These are phyloP conservation scores for Urochloa ruziziensis DNA, from an alignment of 176 grass and related monocot genomes.

Conservation along the genomic window DNA sequence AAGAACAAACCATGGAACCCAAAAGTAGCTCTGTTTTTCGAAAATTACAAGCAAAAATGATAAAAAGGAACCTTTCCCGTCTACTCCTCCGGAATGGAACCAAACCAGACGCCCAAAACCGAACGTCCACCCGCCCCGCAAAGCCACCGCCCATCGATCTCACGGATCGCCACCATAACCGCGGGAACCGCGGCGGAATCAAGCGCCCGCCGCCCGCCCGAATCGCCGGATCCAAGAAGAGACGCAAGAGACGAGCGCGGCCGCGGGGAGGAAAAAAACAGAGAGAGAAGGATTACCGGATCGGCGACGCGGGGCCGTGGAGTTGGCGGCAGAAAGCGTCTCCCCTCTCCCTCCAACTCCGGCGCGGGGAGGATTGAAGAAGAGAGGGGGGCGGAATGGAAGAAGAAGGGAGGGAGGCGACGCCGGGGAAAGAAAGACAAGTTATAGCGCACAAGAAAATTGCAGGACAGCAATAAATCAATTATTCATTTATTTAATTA, in stretches of 20 bases:
- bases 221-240: conserved; percentile 35
- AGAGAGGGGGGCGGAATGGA: conserved; percentile 7
- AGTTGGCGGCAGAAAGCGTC: background rate
- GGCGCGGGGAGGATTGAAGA: conserved; percentile 24
- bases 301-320: background rate
- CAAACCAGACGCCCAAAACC: background rate
- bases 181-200: background rate
- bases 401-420: background rate
- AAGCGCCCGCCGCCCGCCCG: background rate
- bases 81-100: background rate
- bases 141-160: background rate
- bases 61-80: background rate
- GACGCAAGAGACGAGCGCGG: background rate
- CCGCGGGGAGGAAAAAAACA: background rate
- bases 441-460: conserved; percentile 33
- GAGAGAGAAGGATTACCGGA: background rate
- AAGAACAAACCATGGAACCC: background rate
- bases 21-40: background rate
- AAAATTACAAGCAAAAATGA: background rate
- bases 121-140: background rate
- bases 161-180: background rate
- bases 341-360: conserved; percentile 36
- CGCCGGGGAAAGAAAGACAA: background rate
- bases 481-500: background rate
- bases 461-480: background rate